These are phyloP conservation scores for Pichia sp. DNA, from an alignment of 1,139 yeast genomes.

Conservation along the genomic window DNA sequence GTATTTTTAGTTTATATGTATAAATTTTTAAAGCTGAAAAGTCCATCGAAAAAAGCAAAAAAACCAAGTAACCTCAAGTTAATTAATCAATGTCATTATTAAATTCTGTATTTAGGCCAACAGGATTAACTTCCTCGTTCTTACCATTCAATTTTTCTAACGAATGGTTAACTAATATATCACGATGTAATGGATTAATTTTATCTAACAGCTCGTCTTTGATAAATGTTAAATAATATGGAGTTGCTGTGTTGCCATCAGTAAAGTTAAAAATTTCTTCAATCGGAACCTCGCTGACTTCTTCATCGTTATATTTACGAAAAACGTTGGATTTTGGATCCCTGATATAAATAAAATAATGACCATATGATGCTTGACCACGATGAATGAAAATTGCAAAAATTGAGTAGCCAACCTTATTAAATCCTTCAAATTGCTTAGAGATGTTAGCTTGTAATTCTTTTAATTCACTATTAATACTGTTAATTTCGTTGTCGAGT, in stretches of 20 bases:
- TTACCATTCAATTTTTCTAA: conserved; percentile 1
- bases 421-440: conserved; percentile 54
- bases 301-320: conserved; percentile 90
- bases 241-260: conserved; percentile 81
- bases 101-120: neutral
- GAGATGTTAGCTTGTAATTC: conserved; percentile 43
- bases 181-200: conserved; percentile 63
- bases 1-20: neutral
- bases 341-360: conserved; percentile 89
- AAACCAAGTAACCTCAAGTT: neutral
- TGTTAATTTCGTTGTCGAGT: conserved; percentile 35
- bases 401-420: conserved; percentile 64
- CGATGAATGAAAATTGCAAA: conserved; percentile 93
- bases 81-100: conserved; percentile 12
- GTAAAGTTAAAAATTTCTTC: conserved; percentile 71
- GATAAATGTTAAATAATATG: conserved; percentile 83
- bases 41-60: neutral
- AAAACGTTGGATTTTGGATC: conserved; percentile 64
- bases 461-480: conserved; percentile 35
- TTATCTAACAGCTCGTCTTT: conserved; percentile 54
- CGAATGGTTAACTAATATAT: conserved; percentile 17
- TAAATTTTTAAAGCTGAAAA: neutral
- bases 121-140: neutral
- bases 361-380: conserved; percentile 95
- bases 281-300: conserved; percentile 69